Evolutionary conservation across 345 rosid species (phyloP).

Genomic region (Acer saccharum): DNA sequence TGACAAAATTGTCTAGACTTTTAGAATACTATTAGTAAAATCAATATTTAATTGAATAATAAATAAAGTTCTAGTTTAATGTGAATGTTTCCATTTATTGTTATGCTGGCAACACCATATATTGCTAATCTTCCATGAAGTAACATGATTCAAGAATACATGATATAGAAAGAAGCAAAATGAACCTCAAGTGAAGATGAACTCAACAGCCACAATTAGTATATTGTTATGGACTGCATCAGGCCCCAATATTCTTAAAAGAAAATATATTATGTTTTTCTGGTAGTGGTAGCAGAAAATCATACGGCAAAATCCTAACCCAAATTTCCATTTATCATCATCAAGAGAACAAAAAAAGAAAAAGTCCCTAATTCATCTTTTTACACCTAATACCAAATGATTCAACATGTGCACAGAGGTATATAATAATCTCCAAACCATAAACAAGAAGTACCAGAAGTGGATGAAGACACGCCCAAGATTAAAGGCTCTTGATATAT

Average conservation of each 20-base stretch:
- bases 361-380: neutral
- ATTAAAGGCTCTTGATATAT: conserved; percentile 85
- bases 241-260: neutral
- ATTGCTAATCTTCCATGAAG: neutral
- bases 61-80: neutral
- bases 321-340: neutral
- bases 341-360: neutral
- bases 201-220: neutral
- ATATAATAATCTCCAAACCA: conserved; percentile 3
- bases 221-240: neutral
- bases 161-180: neutral
- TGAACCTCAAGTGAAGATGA: conserved; percentile 1
- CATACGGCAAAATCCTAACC: neutral
- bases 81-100: neutral
- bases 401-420: neutral
- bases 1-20: neutral
- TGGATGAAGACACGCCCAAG: conserved; percentile 95
- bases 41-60: neutral
- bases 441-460: conserved; percentile 67
- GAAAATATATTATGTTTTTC: neutral
- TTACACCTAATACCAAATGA: neutral
- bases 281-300: neutral
- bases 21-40: neutral
- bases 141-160: neutral
- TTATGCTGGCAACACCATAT: neutral